These are phyloP conservation scores for Stenocarpella maydis DNA, from an alignment of 2,329 filamentous ascomycete genomes.

Conservation along the genomic window DNA sequence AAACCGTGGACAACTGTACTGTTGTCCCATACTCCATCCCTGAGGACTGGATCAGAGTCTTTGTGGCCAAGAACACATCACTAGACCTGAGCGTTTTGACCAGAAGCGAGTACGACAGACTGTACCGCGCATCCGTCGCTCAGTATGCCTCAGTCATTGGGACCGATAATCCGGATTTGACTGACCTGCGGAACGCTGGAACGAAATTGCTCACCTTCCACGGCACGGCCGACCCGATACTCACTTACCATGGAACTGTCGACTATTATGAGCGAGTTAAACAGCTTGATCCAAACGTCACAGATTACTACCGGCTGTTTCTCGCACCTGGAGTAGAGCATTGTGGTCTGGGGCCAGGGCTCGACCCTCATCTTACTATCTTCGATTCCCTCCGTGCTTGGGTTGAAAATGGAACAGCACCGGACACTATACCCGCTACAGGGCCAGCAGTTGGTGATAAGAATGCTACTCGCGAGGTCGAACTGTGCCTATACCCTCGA, in stretches of 20 bases:
- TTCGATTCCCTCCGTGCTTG: conserved; percentile 34
- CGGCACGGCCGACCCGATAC: conserved; percentile 48
- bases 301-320: conserved; percentile 60
- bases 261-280: conserved; percentile 46
- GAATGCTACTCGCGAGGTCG: conserved; percentile 5
- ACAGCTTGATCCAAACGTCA: conserved; percentile 49
- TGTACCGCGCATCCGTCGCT: conserved; percentile 14
- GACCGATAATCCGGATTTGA: conserved; percentile 36
- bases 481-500: conserved; percentile 8
- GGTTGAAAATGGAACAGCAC: conserved; percentile 38
- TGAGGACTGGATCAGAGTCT: conserved; percentile 17
- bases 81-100: neutral
- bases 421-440: conserved; percentile 33
- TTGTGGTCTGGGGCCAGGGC: conserved; percentile 50
- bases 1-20: neutral
- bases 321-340: conserved; percentile 60
- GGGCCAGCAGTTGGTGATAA: conserved; percentile 11
- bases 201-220: conserved; percentile 55
- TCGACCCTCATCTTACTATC: conserved; percentile 45
- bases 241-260: conserved; percentile 44
- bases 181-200: conserved; percentile 43
- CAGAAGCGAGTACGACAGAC: neutral
- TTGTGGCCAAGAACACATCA: conserved; percentile 19
- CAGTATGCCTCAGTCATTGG: conserved; percentile 21
- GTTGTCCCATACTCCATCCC: neutral